A percentile compares a stretch with the other conserved stretches of the same genome.
phyloP scores from a whole-genome alignment of 2,329 filamentous ascomycete species.

The Botrytis porri region DNA sequence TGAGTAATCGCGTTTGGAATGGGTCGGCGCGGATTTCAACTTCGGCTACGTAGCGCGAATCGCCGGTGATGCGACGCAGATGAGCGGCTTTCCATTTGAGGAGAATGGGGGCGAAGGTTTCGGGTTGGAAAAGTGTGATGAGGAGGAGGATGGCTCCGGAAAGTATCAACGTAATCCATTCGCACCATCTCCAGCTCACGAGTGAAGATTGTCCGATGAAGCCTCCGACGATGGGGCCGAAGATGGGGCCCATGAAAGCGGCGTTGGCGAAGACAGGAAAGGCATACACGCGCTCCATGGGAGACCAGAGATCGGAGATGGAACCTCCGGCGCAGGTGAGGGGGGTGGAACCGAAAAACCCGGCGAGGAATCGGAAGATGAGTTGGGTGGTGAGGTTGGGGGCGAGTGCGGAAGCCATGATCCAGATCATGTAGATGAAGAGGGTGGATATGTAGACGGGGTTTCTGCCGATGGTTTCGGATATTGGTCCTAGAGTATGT shows the following conservation, averaged over 20 bases:
- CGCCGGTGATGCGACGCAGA: not conserved
- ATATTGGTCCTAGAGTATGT: not conserved
- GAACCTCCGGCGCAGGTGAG: conserved; percentile 60
- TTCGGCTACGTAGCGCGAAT: not conserved
- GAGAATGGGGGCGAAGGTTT: not conserved
- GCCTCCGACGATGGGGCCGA: not conserved
- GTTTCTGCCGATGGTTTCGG: not conserved
- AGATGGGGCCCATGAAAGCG: not conserved
- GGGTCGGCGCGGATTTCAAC: not conserved
- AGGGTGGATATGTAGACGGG: not conserved
- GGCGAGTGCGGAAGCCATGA: not conserved
- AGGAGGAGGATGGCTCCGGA: not conserved
- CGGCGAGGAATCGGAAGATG: conserved; percentile 14
- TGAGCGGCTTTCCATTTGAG: not conserved
- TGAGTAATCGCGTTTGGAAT: not conserved
- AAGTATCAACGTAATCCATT: not conserved
- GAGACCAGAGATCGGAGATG: conserved; percentile 51
- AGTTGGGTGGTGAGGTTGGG: conserved; percentile 15
- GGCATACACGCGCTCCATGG: not conserved
- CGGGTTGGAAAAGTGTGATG: not conserved
- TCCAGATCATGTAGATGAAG: not conserved
- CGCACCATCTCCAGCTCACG: not conserved
- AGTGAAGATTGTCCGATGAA: not conserved
- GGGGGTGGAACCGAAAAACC: conserved; percentile 16
- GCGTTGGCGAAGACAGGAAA: not conserved